phyloP scores from a whole-genome alignment of 805 yeast species.

The Sugiyamaella americana region DNA sequence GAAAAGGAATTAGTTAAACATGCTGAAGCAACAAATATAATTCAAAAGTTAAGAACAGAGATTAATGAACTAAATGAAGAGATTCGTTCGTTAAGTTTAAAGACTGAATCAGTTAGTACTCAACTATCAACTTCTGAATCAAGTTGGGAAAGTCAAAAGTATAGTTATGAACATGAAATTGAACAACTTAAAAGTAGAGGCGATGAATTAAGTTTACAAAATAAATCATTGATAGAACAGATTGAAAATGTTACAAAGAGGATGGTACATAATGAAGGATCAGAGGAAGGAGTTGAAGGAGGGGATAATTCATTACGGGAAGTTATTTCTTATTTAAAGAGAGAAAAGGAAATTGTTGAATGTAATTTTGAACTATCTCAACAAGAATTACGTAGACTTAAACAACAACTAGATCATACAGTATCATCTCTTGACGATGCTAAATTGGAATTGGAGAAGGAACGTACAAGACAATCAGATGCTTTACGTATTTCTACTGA shows the following conservation, averaged over 20 bases:
- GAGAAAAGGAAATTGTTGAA: conserved; percentile 67
- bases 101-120: conserved; percentile 30
- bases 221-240: conserved; percentile 61
- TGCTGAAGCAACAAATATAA: conserved; percentile 42
- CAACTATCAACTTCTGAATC: conserved; percentile 35
- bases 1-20: conserved; percentile 51
- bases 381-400: conserved; percentile 50
- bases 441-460: conserved; percentile 42
- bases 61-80: conserved; percentile 28
- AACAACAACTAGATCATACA: conserved; percentile 44
- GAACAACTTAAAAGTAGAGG: conserved; percentile 40
- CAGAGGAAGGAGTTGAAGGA: conserved; percentile 21
- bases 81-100: conserved; percentile 24
- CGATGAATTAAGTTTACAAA: conserved; percentile 60
- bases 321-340: conserved; percentile 56
- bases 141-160: conserved; percentile 43
- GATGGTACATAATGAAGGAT: conserved; percentile 10
- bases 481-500: conserved; percentile 26
- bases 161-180: conserved; percentile 43
- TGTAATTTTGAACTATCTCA: conserved; percentile 47
- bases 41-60: conserved; percentile 37
- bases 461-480: conserved; percentile 23
- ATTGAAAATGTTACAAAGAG: conserved; percentile 40
- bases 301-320: conserved; percentile 37
- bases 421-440: conserved; percentile 48